Base-by-base conservation (phyloP, 2,329 filamentous ascomycete genomes). In the Albophoma yamanashiensis region DNA sequence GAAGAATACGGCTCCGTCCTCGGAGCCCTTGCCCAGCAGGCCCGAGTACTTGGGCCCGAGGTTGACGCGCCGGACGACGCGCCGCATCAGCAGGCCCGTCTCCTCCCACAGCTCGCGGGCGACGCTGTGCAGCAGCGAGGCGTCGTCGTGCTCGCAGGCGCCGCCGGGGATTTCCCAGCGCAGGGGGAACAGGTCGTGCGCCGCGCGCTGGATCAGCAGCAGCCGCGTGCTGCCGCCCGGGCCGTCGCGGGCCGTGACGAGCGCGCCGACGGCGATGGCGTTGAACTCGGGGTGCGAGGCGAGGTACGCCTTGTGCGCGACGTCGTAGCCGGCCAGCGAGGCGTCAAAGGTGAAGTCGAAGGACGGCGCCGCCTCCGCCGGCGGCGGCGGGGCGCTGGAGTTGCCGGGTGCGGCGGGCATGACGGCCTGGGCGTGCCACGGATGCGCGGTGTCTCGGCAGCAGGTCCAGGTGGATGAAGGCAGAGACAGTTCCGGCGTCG, bases 101-200 rank as follows among this genome's bases (percentile, higher is more conserved):
- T 79, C 76, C 63, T 79, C 78, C 65, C 66, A 70, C 4, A 80
- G 67, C 66, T 79, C 78, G 7, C 78, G 71, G 7, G 71, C 73
- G 3, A 70, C 69, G 6, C 69, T 71, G 50, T 71, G 64, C 22
- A 79, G 67, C 8, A 79, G 67, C 20, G 64, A 73, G 20, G 60
- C 25, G 63, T 79, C 76, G 0, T 66, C 66, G 3, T 61, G 42
- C 58, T 79, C 77, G 58, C 70, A 71, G 2, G 66, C 71, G 38
- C 77, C 78, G 42, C 78, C 78, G 6, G 77, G 77, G 1, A 71
- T 59, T 62, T 80, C 77, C 78, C 78, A 79, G 5, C 62, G 61
- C 55, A 69, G 60, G 1, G 76, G 76, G 64, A 72, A 68, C 20
- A 65, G 72, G 67, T 77, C 75, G 58, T 68, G 64, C 5, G 67